phyloP scores from a whole-genome alignment of 2,329 filamentous ascomycete genomes.

The Calonectria pseudoreteaudii region DNA sequence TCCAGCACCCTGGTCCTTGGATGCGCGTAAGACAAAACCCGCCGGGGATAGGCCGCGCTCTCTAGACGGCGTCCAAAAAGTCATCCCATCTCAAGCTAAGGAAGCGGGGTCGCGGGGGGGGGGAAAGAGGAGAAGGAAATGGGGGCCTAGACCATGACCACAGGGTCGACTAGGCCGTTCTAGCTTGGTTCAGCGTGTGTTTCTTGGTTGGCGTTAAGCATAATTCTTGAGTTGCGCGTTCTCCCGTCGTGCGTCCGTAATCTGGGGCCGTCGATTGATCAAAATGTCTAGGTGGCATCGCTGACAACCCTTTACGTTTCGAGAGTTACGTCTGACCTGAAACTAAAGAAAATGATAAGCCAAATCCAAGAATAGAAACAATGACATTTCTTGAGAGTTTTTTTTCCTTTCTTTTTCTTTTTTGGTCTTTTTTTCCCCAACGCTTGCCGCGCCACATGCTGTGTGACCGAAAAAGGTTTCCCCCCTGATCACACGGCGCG shows the following conservation, averaged over 20 bases:
- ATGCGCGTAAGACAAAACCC: constrained; percentile 1
- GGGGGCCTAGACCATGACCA: not conserved
- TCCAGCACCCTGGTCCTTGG: not conserved
- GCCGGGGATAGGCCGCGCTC: constrained; percentile 9
- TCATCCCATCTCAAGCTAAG: not conserved
- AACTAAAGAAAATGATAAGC: not conserved
- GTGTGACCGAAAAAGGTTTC: not conserved
- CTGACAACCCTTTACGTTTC: not conserved
- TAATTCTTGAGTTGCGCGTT: not conserved
- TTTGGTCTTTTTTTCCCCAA: not conserved
- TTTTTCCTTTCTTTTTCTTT: too few relatives aligned
- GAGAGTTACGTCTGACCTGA: not conserved
- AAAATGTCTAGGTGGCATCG: not conserved
- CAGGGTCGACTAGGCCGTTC: not conserved
- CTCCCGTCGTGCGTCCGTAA: not conserved
- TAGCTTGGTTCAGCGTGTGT: not conserved
- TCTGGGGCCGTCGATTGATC: not conserved
- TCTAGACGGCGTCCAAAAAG: not conserved
- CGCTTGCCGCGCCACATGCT: not conserved
- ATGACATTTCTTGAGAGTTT: too few relatives aligned
- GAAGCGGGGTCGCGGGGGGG: constrained; percentile 14
- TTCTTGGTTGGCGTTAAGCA: not conserved
- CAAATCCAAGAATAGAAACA: not conserved
- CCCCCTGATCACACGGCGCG: not conserved
- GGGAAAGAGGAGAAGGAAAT: not conserved